Evolutionary conservation across 768 basidiomycete genomes (phyloP).

Genomic region (Chalciporus piperatus): DNA sequence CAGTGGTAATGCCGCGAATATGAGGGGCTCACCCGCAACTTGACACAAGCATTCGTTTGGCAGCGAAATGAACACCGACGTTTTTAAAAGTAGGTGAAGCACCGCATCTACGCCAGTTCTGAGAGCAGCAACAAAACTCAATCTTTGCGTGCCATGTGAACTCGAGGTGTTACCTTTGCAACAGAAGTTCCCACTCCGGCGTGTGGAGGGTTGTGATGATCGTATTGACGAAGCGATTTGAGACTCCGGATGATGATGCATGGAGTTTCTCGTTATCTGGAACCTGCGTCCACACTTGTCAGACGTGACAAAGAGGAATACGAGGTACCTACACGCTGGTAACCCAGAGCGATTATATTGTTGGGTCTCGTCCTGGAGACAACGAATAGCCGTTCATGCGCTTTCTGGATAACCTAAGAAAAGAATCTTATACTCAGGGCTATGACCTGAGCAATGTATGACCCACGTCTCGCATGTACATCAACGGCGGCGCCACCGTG

Average conservation of each 20-base stretch:
- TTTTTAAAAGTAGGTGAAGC: slow-evolving; percentile 72
- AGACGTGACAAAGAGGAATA: not conserved
- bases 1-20: slow-evolving; percentile 37
- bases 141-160: not conserved
- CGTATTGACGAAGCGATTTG: slow-evolving; percentile 70
- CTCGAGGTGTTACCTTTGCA: slow-evolving; percentile 48
- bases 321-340: slow-evolving; percentile 46
- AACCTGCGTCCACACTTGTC: slow-evolving; percentile 6
- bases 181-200: slow-evolving; percentile 62
- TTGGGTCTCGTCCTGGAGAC: slow-evolving; percentile 35
- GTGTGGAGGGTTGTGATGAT: slow-evolving; percentile 64
- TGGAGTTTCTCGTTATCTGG: slow-evolving; percentile 38
- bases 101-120: slow-evolving; percentile 80
- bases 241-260: slow-evolving; percentile 42
- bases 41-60: slow-evolving; percentile 87
- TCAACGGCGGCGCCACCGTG: slow-evolving; percentile 37
- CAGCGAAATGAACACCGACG: slow-evolving; percentile 71
- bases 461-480: slow-evolving; percentile 55
- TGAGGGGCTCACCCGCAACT: slow-evolving; percentile 69
- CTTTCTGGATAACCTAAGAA: slow-evolving; percentile 57
- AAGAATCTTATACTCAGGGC: not conserved
- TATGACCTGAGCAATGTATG: not conserved
- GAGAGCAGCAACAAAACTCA: not conserved
- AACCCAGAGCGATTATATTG: slow-evolving; percentile 68
- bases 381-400: slow-evolving; percentile 53